Conservation (phyloP, 1,284 basidiomycete species). For the Heterobasidion annosum region DNA sequence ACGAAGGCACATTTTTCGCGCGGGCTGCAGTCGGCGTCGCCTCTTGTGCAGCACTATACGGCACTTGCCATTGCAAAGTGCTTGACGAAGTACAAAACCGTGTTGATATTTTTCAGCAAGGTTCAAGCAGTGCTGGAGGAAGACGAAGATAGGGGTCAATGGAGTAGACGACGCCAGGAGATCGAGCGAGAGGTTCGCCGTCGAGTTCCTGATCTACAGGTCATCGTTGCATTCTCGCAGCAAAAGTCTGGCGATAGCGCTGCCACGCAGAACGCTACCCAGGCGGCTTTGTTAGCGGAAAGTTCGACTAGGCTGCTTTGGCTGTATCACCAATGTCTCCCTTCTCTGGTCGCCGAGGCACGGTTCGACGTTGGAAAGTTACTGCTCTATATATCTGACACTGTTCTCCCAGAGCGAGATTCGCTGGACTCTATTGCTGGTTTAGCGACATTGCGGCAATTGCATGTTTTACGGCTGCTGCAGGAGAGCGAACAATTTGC, state of each 20-base stretch:
- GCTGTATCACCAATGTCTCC: constrained; percentile 76
- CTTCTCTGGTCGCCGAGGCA: constrained; percentile 66
- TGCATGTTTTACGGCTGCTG: constrained; percentile 74
- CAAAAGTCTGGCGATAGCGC: constrained; percentile 26
- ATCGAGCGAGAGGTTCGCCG: constrained; percentile 69
- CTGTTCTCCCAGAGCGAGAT: not conserved
- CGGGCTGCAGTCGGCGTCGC: constrained; percentile 62
- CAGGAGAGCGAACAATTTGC: constrained; percentile 68
- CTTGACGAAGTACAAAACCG: constrained; percentile 57
- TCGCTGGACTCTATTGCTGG: constrained; percentile 17
- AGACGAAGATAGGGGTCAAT: constrained; percentile 55
- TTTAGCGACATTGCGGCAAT: constrained; percentile 55
- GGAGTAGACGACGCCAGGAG: constrained; percentile 54
- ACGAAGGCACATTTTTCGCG: constrained; percentile 70
- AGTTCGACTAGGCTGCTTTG: constrained; percentile 72
- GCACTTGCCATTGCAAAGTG: constrained; percentile 69
- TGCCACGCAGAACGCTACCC: constrained; percentile 22
- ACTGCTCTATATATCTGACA: constrained; percentile 40
- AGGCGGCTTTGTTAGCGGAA: constrained; percentile 62
- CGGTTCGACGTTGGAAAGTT: constrained; percentile 84
- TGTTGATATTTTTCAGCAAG: constrained; percentile 39
- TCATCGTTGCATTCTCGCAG: constrained; percentile 73
- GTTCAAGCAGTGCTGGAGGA: constrained; percentile 57
- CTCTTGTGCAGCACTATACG: constrained; percentile 77
- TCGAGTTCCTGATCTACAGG: constrained; percentile 77